These are phyloP conservation scores for Leonotis leonurus DNA, from an alignment of 257 asterid genomes.

Conservation along the genomic window DNA sequence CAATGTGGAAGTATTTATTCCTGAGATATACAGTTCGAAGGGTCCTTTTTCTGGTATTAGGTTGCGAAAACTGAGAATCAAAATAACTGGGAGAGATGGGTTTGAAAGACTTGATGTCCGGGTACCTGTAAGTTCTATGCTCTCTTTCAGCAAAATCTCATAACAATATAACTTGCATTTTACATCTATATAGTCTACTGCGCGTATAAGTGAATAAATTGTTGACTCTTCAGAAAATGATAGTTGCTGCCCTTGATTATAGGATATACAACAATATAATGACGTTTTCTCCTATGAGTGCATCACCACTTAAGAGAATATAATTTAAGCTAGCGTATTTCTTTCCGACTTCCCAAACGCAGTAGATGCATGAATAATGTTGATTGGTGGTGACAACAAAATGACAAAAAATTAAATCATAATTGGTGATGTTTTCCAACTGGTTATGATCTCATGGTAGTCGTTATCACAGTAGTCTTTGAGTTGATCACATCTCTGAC, in stretches of 20 bases:
- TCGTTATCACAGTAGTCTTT: background rate
- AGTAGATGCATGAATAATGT: background rate
- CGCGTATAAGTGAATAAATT: background rate
- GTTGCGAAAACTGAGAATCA: slow-evolving; percentile 78
- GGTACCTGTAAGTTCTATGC: slow-evolving; percentile 67
- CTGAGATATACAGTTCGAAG: slow-evolving; percentile 51
- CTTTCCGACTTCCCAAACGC: background rate
- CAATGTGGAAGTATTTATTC: slow-evolving; percentile 65
- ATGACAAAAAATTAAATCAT: background rate
- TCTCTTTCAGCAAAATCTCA: background rate
- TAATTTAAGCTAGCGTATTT: background rate
- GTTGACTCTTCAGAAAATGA: background rate
- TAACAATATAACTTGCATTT: background rate
- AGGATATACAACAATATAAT: background rate
- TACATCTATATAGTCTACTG: background rate
- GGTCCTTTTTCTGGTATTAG: slow-evolving; percentile 52
- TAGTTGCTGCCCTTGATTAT: background rate
- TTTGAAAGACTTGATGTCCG: slow-evolving; percentile 74
- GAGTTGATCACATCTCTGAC: background rate
- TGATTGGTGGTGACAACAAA: too few species aligned
- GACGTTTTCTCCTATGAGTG: background rate
- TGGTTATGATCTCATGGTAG: background rate
- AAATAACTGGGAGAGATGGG: slow-evolving; percentile 86
- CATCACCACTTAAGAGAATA: background rate
- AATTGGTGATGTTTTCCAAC: background rate